A percentile compares a stretch with the other conserved stretches of the same genome.
phyloP scores from a whole-genome alignment of 768 basidiomycete species.

The Mycena galericulata region DNA sequence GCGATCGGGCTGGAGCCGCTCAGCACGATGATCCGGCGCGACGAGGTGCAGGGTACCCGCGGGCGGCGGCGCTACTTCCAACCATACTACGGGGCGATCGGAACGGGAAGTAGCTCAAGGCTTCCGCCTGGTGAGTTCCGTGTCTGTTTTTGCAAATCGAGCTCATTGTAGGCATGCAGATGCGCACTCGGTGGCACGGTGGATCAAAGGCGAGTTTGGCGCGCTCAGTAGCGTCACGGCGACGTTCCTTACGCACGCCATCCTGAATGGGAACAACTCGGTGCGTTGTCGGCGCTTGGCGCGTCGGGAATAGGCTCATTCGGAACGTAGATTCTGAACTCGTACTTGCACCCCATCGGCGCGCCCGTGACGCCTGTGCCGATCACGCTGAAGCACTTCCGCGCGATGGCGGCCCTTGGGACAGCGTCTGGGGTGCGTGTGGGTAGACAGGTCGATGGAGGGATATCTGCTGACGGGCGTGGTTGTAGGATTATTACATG shows the following conservation, averaged over 20 bases:
- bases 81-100: slow-evolving; percentile 49
- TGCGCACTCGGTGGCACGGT: slow-evolving; percentile 70
- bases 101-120: slow-evolving; percentile 62
- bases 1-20: slow-evolving; percentile 78
- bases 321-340: slow-evolving; percentile 16
- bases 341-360: slow-evolving; percentile 17
- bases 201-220: slow-evolving; percentile 70
- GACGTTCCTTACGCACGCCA: slow-evolving; percentile 78
- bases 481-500: slow-evolving; percentile 62
- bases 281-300: slow-evolving; percentile 41
- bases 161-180: slow-evolving; percentile 43
- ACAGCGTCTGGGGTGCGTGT: slow-evolving; percentile 64
- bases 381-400: slow-evolving; percentile 81
- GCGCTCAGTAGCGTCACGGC: slow-evolving; percentile 69
- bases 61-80: slow-evolving; percentile 66
- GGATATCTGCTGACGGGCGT: neutral
- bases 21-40: slow-evolving; percentile 78
- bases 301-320: neutral
- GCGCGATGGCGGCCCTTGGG: slow-evolving; percentile 76
- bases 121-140: slow-evolving; percentile 65
- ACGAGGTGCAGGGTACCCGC: slow-evolving; percentile 71
- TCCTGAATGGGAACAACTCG: slow-evolving; percentile 71
- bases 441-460: neutral
- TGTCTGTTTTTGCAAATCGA: neutral
- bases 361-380: slow-evolving; percentile 60